Evolutionary conservation across 1,284 basidiomycete genomes (phyloP).

Genomic region (Moesziomyces sp.): DNA sequence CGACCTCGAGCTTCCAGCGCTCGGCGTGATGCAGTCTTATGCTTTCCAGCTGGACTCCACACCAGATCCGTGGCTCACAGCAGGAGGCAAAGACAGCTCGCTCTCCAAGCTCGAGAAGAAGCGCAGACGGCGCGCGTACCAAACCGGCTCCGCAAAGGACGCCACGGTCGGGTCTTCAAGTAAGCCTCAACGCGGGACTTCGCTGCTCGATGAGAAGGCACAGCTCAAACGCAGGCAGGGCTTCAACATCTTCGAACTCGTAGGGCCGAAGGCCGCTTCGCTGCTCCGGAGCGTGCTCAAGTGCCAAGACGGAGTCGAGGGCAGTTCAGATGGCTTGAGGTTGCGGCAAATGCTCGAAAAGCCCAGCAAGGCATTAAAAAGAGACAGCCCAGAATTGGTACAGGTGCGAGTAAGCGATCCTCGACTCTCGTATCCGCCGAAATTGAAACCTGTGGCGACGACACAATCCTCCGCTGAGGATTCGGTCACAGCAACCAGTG

Average conservation of each 20-base stretch:
- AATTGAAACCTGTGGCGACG: conserved; percentile 17
- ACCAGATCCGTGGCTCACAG: conserved; percentile 48
- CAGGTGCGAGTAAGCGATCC: conserved; percentile 58
- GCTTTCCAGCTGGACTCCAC: conserved; percentile 41
- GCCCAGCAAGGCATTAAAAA: not conserved
- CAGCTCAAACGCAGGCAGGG: conserved; percentile 36
- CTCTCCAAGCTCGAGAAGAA: conserved; percentile 36
- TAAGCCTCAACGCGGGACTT: no score
- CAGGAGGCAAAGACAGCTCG: conserved; percentile 42
- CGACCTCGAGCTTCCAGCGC: conserved; percentile 1
- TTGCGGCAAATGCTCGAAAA: conserved; percentile 13
- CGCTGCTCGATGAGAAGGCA: conserved; percentile 16
- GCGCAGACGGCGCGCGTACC: conserved; percentile 13
- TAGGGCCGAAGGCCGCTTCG: conserved; percentile 45
- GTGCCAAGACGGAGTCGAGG: not conserved
- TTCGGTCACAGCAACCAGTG: not conserved
- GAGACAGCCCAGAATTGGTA: conserved; percentile 1
- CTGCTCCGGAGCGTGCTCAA: conserved; percentile 55
- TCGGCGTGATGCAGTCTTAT: not conserved
- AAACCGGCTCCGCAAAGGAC: conserved; percentile 1
- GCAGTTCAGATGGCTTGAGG: not conserved
- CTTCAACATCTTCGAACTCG: conserved; percentile 62
- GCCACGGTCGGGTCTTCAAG: not conserved
- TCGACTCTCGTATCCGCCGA: conserved; percentile 56
- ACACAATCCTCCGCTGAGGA: not conserved